These are phyloP conservation scores for Lipomyces starkeyi DNA, from an alignment of 805 yeast genomes.

Conservation along the genomic window DNA sequence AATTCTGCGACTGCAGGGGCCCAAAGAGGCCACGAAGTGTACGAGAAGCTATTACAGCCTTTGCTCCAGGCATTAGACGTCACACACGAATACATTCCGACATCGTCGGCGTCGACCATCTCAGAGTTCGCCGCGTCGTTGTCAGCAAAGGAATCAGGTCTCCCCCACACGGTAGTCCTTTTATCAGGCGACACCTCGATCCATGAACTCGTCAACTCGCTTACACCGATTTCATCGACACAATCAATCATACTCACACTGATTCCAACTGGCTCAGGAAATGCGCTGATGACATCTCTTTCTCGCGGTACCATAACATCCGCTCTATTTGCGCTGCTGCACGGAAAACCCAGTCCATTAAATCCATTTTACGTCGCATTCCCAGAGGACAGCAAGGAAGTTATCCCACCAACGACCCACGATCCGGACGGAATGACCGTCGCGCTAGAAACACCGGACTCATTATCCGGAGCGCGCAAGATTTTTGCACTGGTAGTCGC, in stretches of 20 bases:
- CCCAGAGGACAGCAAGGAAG: constrained; percentile 40
- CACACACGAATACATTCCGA: constrained; percentile 47
- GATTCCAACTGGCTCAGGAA: constrained; percentile 86
- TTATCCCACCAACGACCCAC: constrained; percentile 55
- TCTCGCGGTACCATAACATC: constrained; percentile 48
- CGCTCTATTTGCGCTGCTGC: constrained; percentile 20
- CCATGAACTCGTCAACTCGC: constrained; percentile 71
- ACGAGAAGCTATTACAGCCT: constrained; percentile 45
- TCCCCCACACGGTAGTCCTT: constrained; percentile 55
- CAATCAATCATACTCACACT: constrained; percentile 37
- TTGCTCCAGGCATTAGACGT: constrained; percentile 45
- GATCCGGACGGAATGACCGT: constrained; percentile 44
- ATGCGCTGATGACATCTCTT: constrained; percentile 72
- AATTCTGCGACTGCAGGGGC: constrained; percentile 47
- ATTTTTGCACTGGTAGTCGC: constrained; percentile 58
- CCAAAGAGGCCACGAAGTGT: constrained; percentile 40
- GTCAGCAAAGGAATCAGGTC: constrained; percentile 24
- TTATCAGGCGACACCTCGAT: constrained; percentile 89
- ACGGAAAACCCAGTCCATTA: constrained; percentile 23
- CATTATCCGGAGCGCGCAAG: neutral
- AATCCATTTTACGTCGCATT: constrained; percentile 33
- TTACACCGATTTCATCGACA: constrained; percentile 37
- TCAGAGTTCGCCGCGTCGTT: constrained; percentile 45
- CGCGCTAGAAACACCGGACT: constrained; percentile 26
- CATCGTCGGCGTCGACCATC: constrained; percentile 43